Evolutionary conservation across 1,284 basidiomycete species (phyloP).

Genomic region (Rhodotorula sp.): DNA sequence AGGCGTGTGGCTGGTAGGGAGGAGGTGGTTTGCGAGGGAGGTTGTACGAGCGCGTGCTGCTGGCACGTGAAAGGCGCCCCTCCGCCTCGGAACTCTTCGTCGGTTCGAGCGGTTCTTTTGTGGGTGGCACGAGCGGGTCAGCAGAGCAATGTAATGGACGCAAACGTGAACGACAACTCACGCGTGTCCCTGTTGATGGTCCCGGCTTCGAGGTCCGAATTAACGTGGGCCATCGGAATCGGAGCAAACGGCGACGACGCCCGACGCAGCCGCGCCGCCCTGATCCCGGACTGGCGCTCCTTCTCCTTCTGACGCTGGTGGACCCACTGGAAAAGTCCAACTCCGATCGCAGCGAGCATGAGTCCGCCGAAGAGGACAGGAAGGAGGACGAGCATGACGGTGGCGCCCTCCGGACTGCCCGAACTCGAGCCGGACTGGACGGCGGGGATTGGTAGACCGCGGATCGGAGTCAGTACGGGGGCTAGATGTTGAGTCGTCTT

Average conservation of each 20-base stretch:
- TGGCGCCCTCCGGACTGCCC: neutral
- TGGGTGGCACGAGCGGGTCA: neutral
- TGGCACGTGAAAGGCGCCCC: neutral
- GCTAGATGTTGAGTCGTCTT: neutral
- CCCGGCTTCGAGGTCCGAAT: neutral
- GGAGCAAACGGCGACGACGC: neutral
- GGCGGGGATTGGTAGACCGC: too few relatives aligned
- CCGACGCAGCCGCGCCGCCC: neutral
- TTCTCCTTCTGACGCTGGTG: neutral
- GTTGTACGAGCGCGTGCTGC: neutral
- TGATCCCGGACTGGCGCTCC: neutral
- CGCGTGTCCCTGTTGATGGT: neutral
- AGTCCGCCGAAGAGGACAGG: slow-evolving; percentile 7
- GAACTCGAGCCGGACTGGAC: too few relatives aligned
- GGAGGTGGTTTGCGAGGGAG: slow-evolving; percentile 14
- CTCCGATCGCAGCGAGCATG: neutral
- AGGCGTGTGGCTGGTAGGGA: neutral
- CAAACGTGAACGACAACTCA: neutral
- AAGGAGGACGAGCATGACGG: slow-evolving; percentile 9
- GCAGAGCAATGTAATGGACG: rapidly evolving
- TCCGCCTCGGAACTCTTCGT: neutral
- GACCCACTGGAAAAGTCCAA: neutral
- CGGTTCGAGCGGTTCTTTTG: neutral
- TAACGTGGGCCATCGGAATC: too few relatives aligned
- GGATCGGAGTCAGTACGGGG: too few relatives aligned